Percentiles rank a stretch among this genome's conserved stretches.
These are phyloP conservation scores for Mycena galopus DNA, from an alignment of 768 basidiomycete species.

Conservation along the genomic window DNA sequence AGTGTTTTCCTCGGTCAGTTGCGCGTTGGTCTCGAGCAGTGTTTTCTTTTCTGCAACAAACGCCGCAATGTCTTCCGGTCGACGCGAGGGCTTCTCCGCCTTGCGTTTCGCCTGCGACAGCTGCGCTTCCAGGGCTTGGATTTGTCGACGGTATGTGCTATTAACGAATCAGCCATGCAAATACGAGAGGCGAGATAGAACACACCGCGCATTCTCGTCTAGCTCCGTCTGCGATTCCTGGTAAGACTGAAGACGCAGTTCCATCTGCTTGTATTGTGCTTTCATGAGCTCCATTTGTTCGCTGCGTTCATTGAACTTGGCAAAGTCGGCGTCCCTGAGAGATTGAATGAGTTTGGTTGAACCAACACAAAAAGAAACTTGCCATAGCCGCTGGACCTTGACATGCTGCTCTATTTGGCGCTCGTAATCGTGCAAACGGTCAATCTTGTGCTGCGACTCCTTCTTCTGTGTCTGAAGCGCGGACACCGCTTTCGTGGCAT, in stretches of 20 bases:
- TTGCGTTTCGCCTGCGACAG: slow-evolving; percentile 61
- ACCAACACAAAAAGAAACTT: slow-evolving; percentile 38
- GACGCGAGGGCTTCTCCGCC: slow-evolving; percentile 48
- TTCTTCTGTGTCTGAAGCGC: slow-evolving; percentile 81
- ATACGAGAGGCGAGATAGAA: neutral
- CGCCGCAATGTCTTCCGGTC: slow-evolving; percentile 56
- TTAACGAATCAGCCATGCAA: slow-evolving; percentile 18
- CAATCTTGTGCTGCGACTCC: slow-evolving; percentile 85
- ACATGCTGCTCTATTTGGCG: slow-evolving; percentile 86
- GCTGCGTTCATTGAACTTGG: slow-evolving; percentile 74
- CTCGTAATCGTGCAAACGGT: slow-evolving; percentile 87
- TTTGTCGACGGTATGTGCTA: slow-evolving; percentile 70
- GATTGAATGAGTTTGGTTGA: neutral
- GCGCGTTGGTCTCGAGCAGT: slow-evolving; percentile 63
- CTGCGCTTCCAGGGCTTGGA: slow-evolving; percentile 72
- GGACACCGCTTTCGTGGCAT: slow-evolving; percentile 79
- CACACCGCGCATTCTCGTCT: slow-evolving; percentile 73
- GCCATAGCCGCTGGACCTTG: slow-evolving; percentile 86
- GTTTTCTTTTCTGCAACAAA: slow-evolving; percentile 61
- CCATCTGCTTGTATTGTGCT: slow-evolving; percentile 74
- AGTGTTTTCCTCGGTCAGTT: slow-evolving; percentile 70
- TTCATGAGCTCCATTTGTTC: slow-evolving; percentile 69
- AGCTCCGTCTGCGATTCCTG: slow-evolving; percentile 65
- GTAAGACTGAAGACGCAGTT: slow-evolving; percentile 70
- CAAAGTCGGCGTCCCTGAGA: slow-evolving; percentile 80